Base-by-base conservation (phyloP, 257 asterid genomes). In the Anisodus acutangulus region DNA sequence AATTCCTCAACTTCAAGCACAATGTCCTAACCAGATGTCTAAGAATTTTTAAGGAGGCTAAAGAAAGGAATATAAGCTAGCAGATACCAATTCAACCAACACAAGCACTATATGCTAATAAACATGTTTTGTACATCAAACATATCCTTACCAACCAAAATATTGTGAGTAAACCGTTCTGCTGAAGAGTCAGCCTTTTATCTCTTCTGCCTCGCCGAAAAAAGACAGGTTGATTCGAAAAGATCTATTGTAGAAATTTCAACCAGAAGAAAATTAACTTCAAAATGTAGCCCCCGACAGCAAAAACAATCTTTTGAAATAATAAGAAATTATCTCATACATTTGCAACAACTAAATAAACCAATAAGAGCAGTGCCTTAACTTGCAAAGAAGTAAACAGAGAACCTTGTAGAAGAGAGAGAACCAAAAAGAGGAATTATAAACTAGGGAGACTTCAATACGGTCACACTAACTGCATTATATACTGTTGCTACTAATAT, bases 191-290 rank as follows among this genome's bases (percentile, higher is more conserved):
- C 91, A 85, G 86, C 91, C 87, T 64, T 89, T 87, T 87, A 64
- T 87, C 91, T 86, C 88, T 85, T 88, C 90, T 82, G 91, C 92
- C 86, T 87, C 93, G 35, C 92, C 90, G 78, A 88, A 88, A 86
- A 91, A 85, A 86, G 89, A 85, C 86, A 85, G 83, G 90, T 87
- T 12, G 91, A 88, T 87, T 69, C 84, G 90, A 89, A 86, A 84
- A 78, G 83, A 89, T 92, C 91, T 88, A 92, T 90, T 86, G 87
- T 81, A 87, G 82, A 90, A 83, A 87, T 86, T 88, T 86, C 93
- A 88, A 86, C 88, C 89, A 88, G 81, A 83, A 88, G 85, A 89
- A 85, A 54, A 88, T 89, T 86, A 92, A 90, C 88, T 87, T 86
- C 88, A 86, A 84, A 74, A 47, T 81, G 78, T 87, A 76, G 86